Evolutionary conservation across 164 flowering plant genomes (phyloP).

Genomic region (Stephania japonica): DNA sequence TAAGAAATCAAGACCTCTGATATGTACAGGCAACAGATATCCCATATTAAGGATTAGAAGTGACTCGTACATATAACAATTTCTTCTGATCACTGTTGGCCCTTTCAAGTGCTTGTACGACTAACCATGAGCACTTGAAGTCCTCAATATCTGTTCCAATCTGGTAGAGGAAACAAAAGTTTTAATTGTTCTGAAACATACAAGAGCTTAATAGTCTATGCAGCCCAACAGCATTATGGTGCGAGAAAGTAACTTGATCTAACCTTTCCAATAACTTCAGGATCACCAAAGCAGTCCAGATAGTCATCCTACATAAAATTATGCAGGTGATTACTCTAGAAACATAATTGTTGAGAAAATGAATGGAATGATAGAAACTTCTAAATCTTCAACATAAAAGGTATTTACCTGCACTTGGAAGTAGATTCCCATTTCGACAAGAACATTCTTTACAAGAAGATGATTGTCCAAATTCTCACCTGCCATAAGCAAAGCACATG

Average conservation of each 20-base stretch:
- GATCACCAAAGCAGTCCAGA: constrained; percentile 87
- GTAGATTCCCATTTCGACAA: constrained; percentile 90
- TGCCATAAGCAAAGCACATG: constrained; percentile 89
- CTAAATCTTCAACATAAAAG: not conserved
- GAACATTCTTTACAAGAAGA: constrained; percentile 62
- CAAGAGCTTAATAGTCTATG: not conserved
- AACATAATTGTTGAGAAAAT: not conserved
- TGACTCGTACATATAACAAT: constrained; percentile 46
- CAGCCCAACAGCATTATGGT: not conserved
- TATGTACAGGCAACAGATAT: not conserved
- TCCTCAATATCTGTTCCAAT: constrained; percentile 98
- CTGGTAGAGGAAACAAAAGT: constrained; percentile 31
- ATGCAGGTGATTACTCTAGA: not conserved
- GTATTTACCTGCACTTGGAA: constrained; percentile 92
- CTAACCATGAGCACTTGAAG: constrained; percentile 97
- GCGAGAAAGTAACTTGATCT: constrained; percentile 9
- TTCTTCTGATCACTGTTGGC: constrained; percentile 71
- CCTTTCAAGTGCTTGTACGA: constrained; percentile 83
- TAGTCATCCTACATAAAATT: constrained; percentile 67
- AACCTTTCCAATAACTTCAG: constrained; percentile 88
- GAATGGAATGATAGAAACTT: not conserved
- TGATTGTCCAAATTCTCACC: constrained; percentile 83
- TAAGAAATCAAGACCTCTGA: constrained; percentile 6
- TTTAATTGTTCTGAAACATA: not conserved
- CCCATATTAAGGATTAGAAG: not conserved